Conservation (phyloP, 257 asterid genomes). For the Salvia miltiorrhiza region DNA sequence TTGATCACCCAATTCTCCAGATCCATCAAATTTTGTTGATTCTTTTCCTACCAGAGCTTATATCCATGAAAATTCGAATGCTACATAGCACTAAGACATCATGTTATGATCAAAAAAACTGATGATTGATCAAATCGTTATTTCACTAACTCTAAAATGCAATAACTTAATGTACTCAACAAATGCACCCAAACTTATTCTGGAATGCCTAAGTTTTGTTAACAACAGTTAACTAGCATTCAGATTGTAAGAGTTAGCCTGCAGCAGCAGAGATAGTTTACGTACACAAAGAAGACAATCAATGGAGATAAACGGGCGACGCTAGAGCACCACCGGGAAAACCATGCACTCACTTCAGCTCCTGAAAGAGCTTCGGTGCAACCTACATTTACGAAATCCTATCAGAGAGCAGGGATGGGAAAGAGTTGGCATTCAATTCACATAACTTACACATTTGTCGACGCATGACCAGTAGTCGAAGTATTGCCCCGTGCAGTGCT, state of each 20-base stretch:
- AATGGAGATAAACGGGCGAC: not conserved
- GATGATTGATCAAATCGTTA: not conserved
- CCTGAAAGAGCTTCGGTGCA: slow-evolving; percentile 22
- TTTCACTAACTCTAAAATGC: not conserved
- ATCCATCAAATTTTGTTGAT: not conserved
- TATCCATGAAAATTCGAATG: not conserved
- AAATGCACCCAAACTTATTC: not conserved
- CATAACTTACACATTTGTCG: slow-evolving; percentile 25
- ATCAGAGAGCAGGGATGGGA: not conserved
- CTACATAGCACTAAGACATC: not conserved
- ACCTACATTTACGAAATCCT: not conserved
- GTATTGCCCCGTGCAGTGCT: slow-evolving; percentile 40
- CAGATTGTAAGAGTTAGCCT: not conserved
- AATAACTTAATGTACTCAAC: not conserved
- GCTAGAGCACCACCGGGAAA: not conserved
- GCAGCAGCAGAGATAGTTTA: not conserved
- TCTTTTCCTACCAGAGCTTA: not conserved
- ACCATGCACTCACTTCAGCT: slow-evolving; percentile 15
- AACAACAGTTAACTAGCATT: not conserved
- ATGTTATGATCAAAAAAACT: not conserved
- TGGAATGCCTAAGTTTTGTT: not conserved
- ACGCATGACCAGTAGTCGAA: slow-evolving; percentile 35
- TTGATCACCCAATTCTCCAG: no score
- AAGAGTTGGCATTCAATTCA: not conserved
- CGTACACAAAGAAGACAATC: no score